Evolutionary conservation across 805 yeast species (phyloP).

Genomic region (Hagleromyces aurorensis): DNA sequence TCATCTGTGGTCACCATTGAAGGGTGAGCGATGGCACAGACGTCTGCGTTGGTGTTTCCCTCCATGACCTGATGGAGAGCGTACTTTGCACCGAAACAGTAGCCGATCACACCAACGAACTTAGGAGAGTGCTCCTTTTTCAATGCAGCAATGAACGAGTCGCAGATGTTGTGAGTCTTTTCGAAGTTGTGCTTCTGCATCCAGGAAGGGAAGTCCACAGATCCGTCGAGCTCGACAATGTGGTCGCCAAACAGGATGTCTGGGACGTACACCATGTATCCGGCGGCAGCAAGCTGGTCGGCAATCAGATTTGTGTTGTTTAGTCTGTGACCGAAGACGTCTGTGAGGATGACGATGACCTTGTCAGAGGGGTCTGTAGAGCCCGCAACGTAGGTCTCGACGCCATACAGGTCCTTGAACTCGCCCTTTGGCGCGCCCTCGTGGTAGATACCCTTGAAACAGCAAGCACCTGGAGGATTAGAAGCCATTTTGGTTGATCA

Average conservation of each 20-base stretch:
- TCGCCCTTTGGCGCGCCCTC: constrained; percentile 46
- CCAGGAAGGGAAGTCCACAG: constrained; percentile 40
- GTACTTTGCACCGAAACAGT: constrained; percentile 80
- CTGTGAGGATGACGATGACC: constrained; percentile 58
- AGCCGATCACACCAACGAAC: constrained; percentile 56
- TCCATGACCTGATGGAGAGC: constrained; percentile 42
- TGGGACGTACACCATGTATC: constrained; percentile 66
- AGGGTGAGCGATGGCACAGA: constrained; percentile 80
- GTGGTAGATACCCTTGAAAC: constrained; percentile 36
- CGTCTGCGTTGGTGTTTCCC: constrained; percentile 37
- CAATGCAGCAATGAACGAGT: constrained; percentile 39
- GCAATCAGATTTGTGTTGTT: constrained; percentile 56
- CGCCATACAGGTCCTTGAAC: constrained; percentile 35
- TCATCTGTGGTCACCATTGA: constrained; percentile 62
- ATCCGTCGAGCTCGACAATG: constrained; percentile 29
- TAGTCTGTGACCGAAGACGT: constrained; percentile 55
- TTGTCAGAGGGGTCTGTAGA: constrained; percentile 33
- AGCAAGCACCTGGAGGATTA: constrained; percentile 46
- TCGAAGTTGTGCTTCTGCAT: constrained; percentile 41
- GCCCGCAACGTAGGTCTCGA: constrained; percentile 44
- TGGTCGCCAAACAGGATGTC: constrained; percentile 54
- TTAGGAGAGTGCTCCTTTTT: constrained; percentile 38
- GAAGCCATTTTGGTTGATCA: constrained; percentile 38
- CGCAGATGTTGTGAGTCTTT: constrained; percentile 41
- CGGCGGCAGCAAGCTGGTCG: constrained; percentile 52